These are phyloP conservation scores for Aspergillus piperis DNA, from an alignment of 2,329 filamentous ascomycete genomes.

Conservation along the genomic window DNA sequence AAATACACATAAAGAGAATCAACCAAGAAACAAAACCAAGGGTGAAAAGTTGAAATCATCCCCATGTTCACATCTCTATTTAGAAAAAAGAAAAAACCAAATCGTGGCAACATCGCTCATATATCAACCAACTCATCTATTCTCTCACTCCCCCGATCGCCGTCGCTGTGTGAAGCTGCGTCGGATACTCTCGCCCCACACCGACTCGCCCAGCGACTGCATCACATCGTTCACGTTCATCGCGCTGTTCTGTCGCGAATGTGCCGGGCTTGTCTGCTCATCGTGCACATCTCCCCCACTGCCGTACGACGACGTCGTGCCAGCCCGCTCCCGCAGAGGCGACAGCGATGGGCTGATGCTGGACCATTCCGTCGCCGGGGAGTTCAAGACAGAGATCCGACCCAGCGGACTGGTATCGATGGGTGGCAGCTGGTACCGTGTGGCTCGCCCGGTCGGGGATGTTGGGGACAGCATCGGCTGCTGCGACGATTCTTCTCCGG, in stretches of 20 bases:
- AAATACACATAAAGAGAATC: neutral
- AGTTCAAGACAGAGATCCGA: slow-evolving; percentile 37
- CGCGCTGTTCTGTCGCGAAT: slow-evolving; percentile 65
- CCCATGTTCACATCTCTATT: neutral
- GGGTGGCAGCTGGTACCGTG: slow-evolving; percentile 50
- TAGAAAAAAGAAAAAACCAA: neutral
- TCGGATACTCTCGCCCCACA: slow-evolving; percentile 90
- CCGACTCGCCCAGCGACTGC: slow-evolving; percentile 82
- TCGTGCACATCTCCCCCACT: slow-evolving; percentile 22
- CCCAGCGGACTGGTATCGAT: slow-evolving; percentile 44
- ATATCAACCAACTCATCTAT: slow-evolving; percentile 15
- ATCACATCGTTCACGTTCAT: slow-evolving; percentile 77
- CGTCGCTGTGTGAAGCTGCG: slow-evolving; percentile 75
- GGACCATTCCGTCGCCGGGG: slow-evolving; percentile 48
- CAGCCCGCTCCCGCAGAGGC: slow-evolving; percentile 30
- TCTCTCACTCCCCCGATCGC: slow-evolving; percentile 28
- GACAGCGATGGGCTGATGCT: slow-evolving; percentile 55
- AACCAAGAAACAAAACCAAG: slow-evolving; percentile 6
- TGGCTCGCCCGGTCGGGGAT: slow-evolving; percentile 33
- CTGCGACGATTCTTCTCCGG: slow-evolving; percentile 8
- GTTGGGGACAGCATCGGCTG: slow-evolving; percentile 38
- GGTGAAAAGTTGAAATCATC: no score
- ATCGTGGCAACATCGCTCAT: slow-evolving; percentile 18
- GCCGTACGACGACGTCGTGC: slow-evolving; percentile 34
- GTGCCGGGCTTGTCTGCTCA: slow-evolving; percentile 28